Evolutionary conservation across 1,284 basidiomycete genomes (phyloP), one percentile per base, ranked within the genome.

Genomic region (Cutaneotrichosporon sp.): DNA sequence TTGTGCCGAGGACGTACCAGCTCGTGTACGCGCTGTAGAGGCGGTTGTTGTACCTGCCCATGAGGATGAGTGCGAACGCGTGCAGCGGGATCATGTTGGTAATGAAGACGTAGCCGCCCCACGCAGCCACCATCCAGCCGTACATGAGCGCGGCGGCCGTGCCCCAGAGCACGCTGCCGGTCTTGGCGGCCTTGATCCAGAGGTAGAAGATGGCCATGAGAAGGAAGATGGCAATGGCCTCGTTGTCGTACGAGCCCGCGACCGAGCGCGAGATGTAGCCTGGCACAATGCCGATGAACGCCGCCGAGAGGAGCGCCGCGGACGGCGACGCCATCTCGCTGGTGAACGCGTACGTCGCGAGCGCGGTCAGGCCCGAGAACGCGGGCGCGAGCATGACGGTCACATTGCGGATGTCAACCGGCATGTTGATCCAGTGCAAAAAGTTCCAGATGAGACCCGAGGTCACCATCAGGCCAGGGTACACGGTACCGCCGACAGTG

Each of bases 81-180:
- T 99, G 96, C 2, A 99, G 79, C 33, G 96, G 96, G 55, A 98
- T 91, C 92, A 99, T 97, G 81, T 99, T 99, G 54, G 96, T 99
- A 76, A 99, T 99, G 80, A 98, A 99, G 1, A 90, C 96, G 76
- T 98, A 99, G 62, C 96, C 96, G 79, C 96, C 96, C 96, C 96
- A 99, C 13, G 96, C 96, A 45, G 96, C 94, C 15, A 99, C 96
- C 96, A 99, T 99, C 82, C 97, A 99, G 64, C 97, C 97, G 79
- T 99, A 99, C 78, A 98, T 97, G 14, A 98, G 77, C 8, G 93
- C 96, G 20, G 93, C 86, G 43, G 88, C 72, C 18, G 89, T 89
- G 36, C 92, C 94, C 69, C 84, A 97, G 58, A 94, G 82, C 0
- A 91, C 91, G 55, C 89, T 93, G 37, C 96, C 96, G 43, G 84